Evolutionary conservation across 208 protist genomes (phyloP).

Genomic region (Blastocrithidia nonstop): DNA sequence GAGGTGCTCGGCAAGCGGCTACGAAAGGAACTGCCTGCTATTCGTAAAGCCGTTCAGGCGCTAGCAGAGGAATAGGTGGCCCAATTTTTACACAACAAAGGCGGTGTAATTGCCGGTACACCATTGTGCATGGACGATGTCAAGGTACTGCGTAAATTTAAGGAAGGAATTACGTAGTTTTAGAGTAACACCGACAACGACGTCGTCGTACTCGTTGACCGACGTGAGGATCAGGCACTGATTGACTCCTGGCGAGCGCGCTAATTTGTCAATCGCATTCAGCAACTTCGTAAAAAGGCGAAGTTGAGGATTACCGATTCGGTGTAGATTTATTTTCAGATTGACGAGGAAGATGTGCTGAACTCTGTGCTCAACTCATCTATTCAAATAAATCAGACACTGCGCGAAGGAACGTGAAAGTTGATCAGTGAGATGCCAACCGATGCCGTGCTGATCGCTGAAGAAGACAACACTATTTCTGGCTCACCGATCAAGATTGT

Average conservation of each 20-base stretch:
- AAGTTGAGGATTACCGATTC: constrained; percentile 54
- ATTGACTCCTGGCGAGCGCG: constrained; percentile 82
- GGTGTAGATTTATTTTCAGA: constrained; percentile 61
- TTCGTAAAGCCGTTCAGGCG: constrained; percentile 68
- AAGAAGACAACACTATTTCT: constrained; percentile 79
- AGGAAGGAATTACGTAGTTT: constrained; percentile 69
- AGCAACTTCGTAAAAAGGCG: constrained; percentile 95
- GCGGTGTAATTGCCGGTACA: constrained; percentile 35
- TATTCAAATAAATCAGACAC: constrained; percentile 61
- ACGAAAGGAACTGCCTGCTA: constrained; percentile 66
- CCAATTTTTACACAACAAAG: constrained; percentile 28
- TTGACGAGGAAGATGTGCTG: constrained; percentile 59
- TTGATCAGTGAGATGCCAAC: constrained; percentile 44
- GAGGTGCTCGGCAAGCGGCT: constrained; percentile 71
- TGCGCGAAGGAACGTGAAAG: constrained; percentile 37
- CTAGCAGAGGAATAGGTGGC: constrained; percentile 36
- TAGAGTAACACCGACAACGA: constrained; percentile 80
- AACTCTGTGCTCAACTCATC: constrained; percentile 39
- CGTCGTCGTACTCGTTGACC: constrained; percentile 85
- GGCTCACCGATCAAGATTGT: constrained; percentile 48
- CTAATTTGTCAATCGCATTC: constrained; percentile 90
- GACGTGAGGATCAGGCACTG: constrained; percentile 60
- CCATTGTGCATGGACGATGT: constrained; percentile 74
- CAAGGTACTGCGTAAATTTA: constrained; percentile 73
- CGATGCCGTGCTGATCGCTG: constrained; percentile 37